Conservation (phyloP, 75 land plant species). For the Adiantum capillusveneris region DNA sequence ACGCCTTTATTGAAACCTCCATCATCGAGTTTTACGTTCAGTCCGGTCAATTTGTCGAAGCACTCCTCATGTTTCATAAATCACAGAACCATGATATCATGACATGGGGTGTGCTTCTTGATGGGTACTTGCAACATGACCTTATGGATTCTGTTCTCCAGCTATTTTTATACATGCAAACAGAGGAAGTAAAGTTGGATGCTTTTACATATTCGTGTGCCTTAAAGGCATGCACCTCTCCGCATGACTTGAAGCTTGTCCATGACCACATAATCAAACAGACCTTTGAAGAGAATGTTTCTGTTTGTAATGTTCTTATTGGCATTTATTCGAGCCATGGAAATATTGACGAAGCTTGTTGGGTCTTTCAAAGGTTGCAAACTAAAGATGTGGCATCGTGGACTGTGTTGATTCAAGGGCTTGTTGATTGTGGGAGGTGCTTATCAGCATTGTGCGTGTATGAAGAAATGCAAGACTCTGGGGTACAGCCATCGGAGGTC, state of each 20-base stretch:
- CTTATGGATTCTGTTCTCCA: conserved; percentile 21
- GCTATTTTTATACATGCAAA: conserved; percentile 43
- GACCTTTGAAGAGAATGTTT: conserved; percentile 20
- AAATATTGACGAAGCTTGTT: conserved; percentile 33
- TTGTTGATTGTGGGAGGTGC: conserved; percentile 23
- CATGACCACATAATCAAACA: conserved; percentile 32
- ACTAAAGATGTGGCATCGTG: conserved; percentile 34
- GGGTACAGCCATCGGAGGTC: conserved; percentile 27
- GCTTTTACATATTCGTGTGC: conserved; percentile 25
- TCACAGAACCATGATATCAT: conserved; percentile 26
- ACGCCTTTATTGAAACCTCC: conserved; percentile 3
- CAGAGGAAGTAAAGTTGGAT: conserved; percentile 26
- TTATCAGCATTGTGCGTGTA: conserved; percentile 28
- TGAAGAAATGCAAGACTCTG: conserved; percentile 21
- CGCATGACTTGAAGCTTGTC: conserved; percentile 23
- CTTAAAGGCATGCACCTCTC: conserved; percentile 35
- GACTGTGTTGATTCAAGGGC: conserved; percentile 46
- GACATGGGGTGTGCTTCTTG: conserved; percentile 47
- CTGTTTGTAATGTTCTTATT: conserved; percentile 33
- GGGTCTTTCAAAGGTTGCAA: conserved; percentile 29
- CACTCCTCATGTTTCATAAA: conserved; percentile 13
- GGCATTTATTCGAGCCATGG: conserved; percentile 67
- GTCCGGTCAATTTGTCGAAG: conserved; percentile 8
- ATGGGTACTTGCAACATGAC: conserved; percentile 25
- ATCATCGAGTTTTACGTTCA: conserved; percentile 10